Evolutionary conservation across 2,329 filamentous ascomycete species (phyloP), one percentile per base, ranked within the genome.

Genomic region (Mycocentrospora acerina): DNA sequence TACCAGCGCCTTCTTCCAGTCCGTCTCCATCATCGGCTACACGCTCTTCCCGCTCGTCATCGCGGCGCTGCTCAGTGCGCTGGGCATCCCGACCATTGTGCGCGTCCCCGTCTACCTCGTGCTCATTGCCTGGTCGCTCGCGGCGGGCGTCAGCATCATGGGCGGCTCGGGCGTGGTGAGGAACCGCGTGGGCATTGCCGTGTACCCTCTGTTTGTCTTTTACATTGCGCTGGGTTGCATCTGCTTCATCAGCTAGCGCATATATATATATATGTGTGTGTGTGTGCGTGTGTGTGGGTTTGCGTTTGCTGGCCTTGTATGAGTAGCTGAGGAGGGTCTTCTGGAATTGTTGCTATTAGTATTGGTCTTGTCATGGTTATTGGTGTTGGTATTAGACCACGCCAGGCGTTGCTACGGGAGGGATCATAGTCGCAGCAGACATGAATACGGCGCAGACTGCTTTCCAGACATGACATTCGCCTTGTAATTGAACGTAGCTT

Each of bases 31-130:
- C 58, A 98, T 98, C 64, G 93, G 93, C 30, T 98, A 98, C 70
- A 98, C 93, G 1, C 81, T 98, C 39, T 98, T 98, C 72, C 93
- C 93, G 2, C 81, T 98, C 36, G 93, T 97, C 56, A 87, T 98
- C 53, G 94, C 94, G 7, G 83, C 91, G 2, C 73, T 96, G 35
- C 81, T 98, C 49, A 95, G 90, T 39, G 91, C 91, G 1, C 64
- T 98, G 22, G 78, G 81, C 34, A 77, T 97, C 7, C 85, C 83
- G 28, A 85, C 82, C 55, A 86, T 97, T 50, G 81, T 86, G 5
- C 80, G 93, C 40, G 88, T 97, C 63, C 93, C 93, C 1, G 82
- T 98, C 36, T 97, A 98, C 67, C 75, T 93, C 34, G 78, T 95
- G 22, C 79, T 98, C 17, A 83, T 96, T 25, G 82, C 81, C 28